phyloP scores from a whole-genome alignment of 805 yeast genomes.

The Wickerhamomyces bovis region DNA sequence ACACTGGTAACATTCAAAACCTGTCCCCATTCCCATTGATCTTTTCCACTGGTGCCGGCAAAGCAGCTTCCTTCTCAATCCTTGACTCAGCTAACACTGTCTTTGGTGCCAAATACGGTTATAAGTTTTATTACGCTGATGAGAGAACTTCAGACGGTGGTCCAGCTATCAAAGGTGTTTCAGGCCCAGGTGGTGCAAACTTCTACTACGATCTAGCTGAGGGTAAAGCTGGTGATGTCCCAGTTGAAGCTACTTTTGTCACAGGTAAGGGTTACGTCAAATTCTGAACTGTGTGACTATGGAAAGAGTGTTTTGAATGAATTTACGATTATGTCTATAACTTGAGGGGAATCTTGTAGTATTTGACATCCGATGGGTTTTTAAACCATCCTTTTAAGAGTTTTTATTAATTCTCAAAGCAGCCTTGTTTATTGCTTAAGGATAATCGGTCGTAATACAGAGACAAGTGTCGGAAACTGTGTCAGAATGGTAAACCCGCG shows the following conservation, averaged over 20 bases:
- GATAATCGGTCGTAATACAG: too few relatives aligned
- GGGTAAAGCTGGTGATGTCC: not conserved
- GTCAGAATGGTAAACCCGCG: too few relatives aligned
- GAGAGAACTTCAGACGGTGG: conserved; percentile 2
- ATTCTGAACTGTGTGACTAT: not conserved
- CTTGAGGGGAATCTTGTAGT: too few relatives aligned
- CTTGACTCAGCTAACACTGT: not conserved
- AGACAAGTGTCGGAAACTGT: too few relatives aligned
- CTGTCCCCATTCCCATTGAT: not conserved
- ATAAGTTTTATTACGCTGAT: conserved; percentile 3
- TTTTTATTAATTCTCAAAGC: too few relatives aligned
- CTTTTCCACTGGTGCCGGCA: conserved; percentile 1
- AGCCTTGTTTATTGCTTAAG: too few relatives aligned
- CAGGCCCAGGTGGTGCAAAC: conserved; percentile 3
- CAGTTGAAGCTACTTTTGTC: conserved; percentile 4
- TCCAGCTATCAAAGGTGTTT: not conserved
- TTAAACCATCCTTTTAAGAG: too few relatives aligned
- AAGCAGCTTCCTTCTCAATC: not conserved
- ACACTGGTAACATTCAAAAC: conserved; percentile 5
- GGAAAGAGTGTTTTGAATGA: too few relatives aligned
- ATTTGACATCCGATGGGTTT: too few relatives aligned
- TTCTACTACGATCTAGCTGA: conserved; percentile 5
- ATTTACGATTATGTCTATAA: too few relatives aligned
- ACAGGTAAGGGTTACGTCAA: conserved; percentile 3
- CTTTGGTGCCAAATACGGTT: conserved; percentile 1